A percentile compares a stretch with the other conserved stretches of the same genome.
phyloP scores from a whole-genome alignment of 768 basidiomycete genomes.

The Peribolospora baueri region DNA sequence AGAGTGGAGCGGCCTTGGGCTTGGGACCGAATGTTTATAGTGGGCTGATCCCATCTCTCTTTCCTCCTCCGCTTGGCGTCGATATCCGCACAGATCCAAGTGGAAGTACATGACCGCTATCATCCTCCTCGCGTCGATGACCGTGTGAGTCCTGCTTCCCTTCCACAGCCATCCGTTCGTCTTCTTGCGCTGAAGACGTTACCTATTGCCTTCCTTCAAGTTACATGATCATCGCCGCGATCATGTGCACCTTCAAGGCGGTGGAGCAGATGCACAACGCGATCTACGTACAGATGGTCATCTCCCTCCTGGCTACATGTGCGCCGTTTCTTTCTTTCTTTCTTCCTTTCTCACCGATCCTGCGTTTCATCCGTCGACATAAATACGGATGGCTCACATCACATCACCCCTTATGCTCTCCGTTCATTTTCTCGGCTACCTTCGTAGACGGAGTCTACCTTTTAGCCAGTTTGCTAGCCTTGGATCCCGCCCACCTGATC shows the following conservation, averaged over 20 bases:
- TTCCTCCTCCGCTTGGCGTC: not conserved
- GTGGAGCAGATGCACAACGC: constrained; percentile 35
- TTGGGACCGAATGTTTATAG: constrained; percentile 1
- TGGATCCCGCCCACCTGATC: constrained; percentile 72
- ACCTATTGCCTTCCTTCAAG: constrained; percentile 51
- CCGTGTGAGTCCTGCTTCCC: not conserved
- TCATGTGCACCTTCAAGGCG: constrained; percentile 54
- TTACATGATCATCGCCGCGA: constrained; percentile 60
- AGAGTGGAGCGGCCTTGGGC: constrained; percentile 6
- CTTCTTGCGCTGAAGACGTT: constrained; percentile 15
- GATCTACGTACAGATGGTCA: constrained; percentile 45
- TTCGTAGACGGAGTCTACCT: constrained; percentile 30
- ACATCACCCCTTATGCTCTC: too few relatives aligned
- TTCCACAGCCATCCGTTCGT: not conserved
- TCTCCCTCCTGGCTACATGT: constrained; percentile 33
- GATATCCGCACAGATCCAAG: constrained; percentile 28
- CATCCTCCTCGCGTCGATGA: not conserved
- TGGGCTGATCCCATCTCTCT: not conserved
- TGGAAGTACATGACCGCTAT: constrained; percentile 69
- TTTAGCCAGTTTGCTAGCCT: constrained; percentile 49
- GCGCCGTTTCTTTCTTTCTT: not conserved
- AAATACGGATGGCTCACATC: not conserved
- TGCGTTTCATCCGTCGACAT: too few relatives aligned
- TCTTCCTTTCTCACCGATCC: not conserved
- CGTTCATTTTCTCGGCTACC: too few relatives aligned